Percentiles rank a stretch among this genome's conserved stretches.
phyloP scores from a whole-genome alignment of 1,139 yeast genomes.

The Debaryomyces nepalensis region DNA sequence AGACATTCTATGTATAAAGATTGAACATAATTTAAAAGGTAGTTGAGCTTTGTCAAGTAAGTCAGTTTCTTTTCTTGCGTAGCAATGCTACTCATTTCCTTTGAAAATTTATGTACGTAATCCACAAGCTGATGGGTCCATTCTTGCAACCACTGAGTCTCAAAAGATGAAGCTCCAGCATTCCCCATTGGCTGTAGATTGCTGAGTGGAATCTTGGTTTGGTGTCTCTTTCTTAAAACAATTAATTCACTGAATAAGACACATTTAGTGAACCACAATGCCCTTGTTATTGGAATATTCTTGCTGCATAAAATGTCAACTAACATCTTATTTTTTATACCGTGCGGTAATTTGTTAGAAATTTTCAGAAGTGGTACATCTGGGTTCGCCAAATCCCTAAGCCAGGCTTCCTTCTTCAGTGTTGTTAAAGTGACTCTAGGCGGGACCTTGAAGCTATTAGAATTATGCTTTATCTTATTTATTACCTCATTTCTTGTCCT shows the following conservation, averaged over 20 bases:
- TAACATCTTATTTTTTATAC: slow-evolving; percentile 72
- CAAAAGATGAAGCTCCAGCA: slow-evolving; percentile 37
- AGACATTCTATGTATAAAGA: slow-evolving; percentile 71
- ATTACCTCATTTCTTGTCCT: slow-evolving; percentile 63
- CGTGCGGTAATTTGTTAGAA: slow-evolving; percentile 88
- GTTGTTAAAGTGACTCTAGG: slow-evolving; percentile 90
- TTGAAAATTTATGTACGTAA: slow-evolving; percentile 57
- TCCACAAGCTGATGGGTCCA: slow-evolving; percentile 85
- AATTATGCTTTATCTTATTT: slow-evolving; percentile 59
- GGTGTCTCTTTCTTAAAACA: slow-evolving; percentile 59
- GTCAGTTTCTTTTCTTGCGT: slow-evolving; percentile 38
- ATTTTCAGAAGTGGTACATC: slow-evolving; percentile 66
- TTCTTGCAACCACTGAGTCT: slow-evolving; percentile 73
- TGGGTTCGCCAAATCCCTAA: slow-evolving; percentile 74
- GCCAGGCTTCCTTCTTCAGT: slow-evolving; percentile 83
- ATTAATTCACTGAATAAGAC: slow-evolving; percentile 82
- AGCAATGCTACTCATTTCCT: slow-evolving; percentile 35
- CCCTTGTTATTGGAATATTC: slow-evolving; percentile 73
- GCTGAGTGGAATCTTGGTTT: slow-evolving; percentile 20
- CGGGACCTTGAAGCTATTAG: slow-evolving; percentile 70
- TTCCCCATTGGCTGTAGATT: slow-evolving; percentile 15
- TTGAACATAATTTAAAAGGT: slow-evolving; percentile 61
- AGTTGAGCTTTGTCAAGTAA: slow-evolving; percentile 61
- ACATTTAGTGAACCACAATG: slow-evolving; percentile 89
- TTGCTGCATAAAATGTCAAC: slow-evolving; percentile 72